Evolutionary conservation across 768 basidiomycete genomes (phyloP), one percentile per base, ranked within the genome.

Genomic region (Pisolithus sp.): DNA sequence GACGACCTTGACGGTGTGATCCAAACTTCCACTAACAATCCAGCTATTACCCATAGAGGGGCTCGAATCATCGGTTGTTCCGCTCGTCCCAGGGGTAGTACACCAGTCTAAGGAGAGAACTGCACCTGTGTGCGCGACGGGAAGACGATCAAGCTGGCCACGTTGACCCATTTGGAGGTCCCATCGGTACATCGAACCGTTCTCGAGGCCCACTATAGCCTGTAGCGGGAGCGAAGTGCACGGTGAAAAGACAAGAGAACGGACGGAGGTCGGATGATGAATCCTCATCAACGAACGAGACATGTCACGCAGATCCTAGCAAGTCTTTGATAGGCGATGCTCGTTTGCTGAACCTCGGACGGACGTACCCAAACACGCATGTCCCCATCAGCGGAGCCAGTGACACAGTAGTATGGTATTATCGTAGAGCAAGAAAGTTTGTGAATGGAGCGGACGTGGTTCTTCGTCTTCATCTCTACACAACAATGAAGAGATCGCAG

Each of bases 361-460:
- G 31, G 17, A 67, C 78, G 50, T 59, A 89, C 88, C 89, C 89
- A 91, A 36, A 89, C 76, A 46, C 87, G 83, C 65, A 90, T 68
- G 60, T 89, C 82, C 1, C 86, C 88, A 60, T 91, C 89, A 8
- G 86, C 83, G 30, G 87, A 88, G 18, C 85, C 88, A 15, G 86
- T 89, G 56, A 89, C 79, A 50, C 85, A 87, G 54, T 86, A 89
- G 55, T 83, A 75, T 31, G 80, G 79, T 9, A 85, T 76, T 12
- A 81, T 72, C n/a, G 78, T 72, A 1, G 88, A 89, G 31, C 84
- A 80, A 2, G 82, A 77, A 50, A 90, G 64, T 45, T 78, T 76
- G 61, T 88, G 81, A 24, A 90, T 86, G 0, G 87, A 83, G 13
- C 88, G 82, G 48, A 76, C 72, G 57, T 89, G 87, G 48, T 84